phyloP scores from a whole-genome alignment of 176 grass and related monocot genomes.

The Themeda triandra region DNA sequence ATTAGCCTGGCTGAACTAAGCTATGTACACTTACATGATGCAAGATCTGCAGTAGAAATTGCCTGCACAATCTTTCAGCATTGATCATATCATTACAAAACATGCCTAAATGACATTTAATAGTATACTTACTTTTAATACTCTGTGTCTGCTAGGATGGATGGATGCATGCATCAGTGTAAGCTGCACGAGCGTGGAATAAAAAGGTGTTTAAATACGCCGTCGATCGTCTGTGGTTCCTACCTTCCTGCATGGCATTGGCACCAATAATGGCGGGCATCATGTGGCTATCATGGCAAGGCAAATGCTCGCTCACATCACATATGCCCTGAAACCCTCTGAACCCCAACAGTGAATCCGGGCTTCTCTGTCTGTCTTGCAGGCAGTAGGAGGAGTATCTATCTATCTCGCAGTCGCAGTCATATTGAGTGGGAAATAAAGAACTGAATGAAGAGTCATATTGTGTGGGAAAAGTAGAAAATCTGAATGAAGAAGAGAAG shows the following conservation, averaged over 20 bases:
- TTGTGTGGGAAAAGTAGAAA: background rate
- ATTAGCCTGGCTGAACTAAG: background rate
- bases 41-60: background rate
- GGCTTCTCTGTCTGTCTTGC: too few species aligned
- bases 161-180: slow-evolving; percentile 4
- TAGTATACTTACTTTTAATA: background rate
- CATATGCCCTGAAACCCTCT: background rate
- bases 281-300: background rate
- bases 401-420: too few species aligned
- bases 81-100: background rate
- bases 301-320: background rate
- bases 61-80: background rate
- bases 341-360: background rate
- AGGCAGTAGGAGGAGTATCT: too few species aligned
- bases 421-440: background rate
- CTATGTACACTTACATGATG: background rate
- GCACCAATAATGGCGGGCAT: background rate
- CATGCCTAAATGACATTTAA: background rate
- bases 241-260: background rate
- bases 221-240: background rate
- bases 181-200: background rate
- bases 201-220: background rate
- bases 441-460: background rate
- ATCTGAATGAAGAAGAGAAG: background rate
- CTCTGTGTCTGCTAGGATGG: background rate